These are phyloP conservation scores for Pseudogymnoascus destructans DNA, from an alignment of 2,329 filamentous ascomycete genomes.

Conservation along the genomic window DNA sequence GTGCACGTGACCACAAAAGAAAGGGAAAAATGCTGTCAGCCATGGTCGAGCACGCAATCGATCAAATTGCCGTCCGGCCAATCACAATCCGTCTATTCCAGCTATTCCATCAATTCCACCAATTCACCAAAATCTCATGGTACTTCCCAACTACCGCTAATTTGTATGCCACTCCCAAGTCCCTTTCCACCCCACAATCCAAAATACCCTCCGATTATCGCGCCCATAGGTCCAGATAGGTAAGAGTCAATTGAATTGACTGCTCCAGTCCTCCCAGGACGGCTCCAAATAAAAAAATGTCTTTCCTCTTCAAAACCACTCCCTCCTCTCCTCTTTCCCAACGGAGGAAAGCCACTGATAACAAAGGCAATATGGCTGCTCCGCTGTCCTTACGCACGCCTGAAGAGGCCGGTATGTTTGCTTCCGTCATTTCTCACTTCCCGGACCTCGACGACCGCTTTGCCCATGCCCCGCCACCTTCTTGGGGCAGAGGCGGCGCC, in stretches of 20 bases:
- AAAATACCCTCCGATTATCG: conserved; percentile 4
- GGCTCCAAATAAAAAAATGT: conserved; percentile 19
- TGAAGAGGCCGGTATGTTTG: conserved; percentile 48
- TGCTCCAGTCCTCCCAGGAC: not conserved
- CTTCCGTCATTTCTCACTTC: conserved; percentile 6
- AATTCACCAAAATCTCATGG: not conserved
- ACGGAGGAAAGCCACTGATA: conserved; percentile 16
- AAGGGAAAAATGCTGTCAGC: not conserved
- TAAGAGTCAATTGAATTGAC: conserved; percentile 6
- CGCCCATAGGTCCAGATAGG: conserved; percentile 8
- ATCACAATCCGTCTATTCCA: not conserved
- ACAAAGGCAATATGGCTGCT: conserved; percentile 31
- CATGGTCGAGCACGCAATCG: conserved; percentile 9
- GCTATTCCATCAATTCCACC: not conserved
- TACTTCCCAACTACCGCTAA: not conserved
- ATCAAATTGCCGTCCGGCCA: conserved; percentile 1
- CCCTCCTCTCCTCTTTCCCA: conserved; percentile 18
- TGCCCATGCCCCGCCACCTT: not conserved
- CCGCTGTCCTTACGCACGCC: conserved; percentile 40
- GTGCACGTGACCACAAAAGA: not conserved
- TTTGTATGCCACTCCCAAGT: not conserved
- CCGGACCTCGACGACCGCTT: not conserved
- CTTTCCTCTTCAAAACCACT: conserved; percentile 27
- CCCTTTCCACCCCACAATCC: conserved; percentile 3
- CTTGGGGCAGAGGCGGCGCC: not conserved